Evolutionary conservation across 2,329 filamentous ascomycete species (phyloP).

Genomic region (Fonsecaea multimorphosa): DNA sequence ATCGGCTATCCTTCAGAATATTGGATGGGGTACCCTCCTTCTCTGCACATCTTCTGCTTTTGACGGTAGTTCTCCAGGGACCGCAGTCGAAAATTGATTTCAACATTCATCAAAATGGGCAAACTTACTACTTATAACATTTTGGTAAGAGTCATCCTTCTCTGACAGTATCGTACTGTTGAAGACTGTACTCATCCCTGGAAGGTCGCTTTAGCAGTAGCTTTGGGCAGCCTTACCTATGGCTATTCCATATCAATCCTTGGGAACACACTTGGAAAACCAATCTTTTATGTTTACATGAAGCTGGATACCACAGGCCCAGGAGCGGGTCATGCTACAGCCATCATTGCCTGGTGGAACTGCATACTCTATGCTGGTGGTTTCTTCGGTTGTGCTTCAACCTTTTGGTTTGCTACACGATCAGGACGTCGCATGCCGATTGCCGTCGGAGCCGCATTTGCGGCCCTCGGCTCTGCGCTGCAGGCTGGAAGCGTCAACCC

Average conservation of each 20-base stretch:
- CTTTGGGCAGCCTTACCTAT: not conserved
- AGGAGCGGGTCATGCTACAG: not conserved
- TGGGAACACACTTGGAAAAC: not conserved
- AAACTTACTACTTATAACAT: no score
- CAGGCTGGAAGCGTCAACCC: not conserved
- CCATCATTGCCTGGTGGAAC: not conserved
- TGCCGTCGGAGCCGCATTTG: not conserved
- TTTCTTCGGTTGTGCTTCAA: no score
- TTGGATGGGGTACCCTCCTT: no score
- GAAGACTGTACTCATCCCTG: no score
- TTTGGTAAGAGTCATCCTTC: no score
- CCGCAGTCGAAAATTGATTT: no score
- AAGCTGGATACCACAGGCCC: not conserved
- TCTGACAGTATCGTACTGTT: no score
- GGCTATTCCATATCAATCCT: not conserved
- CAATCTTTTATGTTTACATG: not conserved
- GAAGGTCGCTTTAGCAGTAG: constrained; percentile 44
- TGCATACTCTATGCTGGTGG: not conserved
- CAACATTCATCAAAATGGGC: no score
- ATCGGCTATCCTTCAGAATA: no score
- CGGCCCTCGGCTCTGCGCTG: not conserved
- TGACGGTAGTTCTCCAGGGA: no score
- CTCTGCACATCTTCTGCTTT: no score
- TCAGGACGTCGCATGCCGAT: not conserved
- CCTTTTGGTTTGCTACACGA: not conserved